Base-by-base conservation (phyloP, 352 stramenopile species). In the Pythium pyrilobum region DNA sequence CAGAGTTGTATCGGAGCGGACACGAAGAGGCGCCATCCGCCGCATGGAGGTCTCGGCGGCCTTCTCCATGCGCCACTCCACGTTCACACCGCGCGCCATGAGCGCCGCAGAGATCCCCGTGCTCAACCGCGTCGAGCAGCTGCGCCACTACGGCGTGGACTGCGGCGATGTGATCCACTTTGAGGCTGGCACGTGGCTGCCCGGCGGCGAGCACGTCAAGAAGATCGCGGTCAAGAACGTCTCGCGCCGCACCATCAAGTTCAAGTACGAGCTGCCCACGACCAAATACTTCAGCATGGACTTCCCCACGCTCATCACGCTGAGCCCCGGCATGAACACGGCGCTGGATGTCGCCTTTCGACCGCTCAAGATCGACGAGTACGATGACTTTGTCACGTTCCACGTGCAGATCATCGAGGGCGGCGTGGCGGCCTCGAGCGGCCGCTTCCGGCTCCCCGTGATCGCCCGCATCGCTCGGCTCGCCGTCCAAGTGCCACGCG, bases 241-340 rank as follows among this genome's bases (percentile, higher is more conserved):
- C 29, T 89, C 79, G 4, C 64, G 71, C 20, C 74, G 77, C 59
- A 95, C 71, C 11, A 81, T 92, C 56, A 93, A 95, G 66, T 95
- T 97, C 64, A 97, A 97, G 66, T 97, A 97, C 66, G 79, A 92
- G 55, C 74, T 97, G 21, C 92, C 90, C 18, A 81, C 67, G 46
- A 96, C 90, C 49, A 94, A 96, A 60, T 97, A 95, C 66, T 98
- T 98, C 50, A 96, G 83, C 48, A 94, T 98, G 82, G 81, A 91
- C 44, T 97, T 97, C 67, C 92, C 93, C 18, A 85, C 89, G 21
- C 59, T 92, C 18, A 87, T 92, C 28, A 92, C 75, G 20, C 79
- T 98, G 20, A 95, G 77, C 43, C 88, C 89, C 3, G 91, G 89
- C 37, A 97, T 95, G 71, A 67, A 75, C 33, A 82, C 81, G 27